Evolutionary conservation across 208 protist genomes (phyloP).

Genomic region (Tritrichomonas musculus): DNA sequence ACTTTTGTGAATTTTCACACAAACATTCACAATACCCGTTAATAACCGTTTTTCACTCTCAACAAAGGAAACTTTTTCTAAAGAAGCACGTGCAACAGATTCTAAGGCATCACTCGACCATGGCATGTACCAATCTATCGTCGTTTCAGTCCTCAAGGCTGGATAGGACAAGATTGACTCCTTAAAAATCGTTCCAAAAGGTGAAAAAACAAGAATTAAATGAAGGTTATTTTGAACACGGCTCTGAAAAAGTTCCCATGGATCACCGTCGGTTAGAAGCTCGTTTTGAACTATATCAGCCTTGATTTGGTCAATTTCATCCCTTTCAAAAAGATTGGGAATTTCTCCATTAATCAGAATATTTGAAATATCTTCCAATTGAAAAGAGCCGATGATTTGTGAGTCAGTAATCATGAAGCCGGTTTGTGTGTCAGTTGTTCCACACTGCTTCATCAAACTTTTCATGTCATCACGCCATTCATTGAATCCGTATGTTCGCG

Average conservation of each 20-base stretch:
- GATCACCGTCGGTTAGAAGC: slow-evolving; percentile 69
- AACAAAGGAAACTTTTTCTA: slow-evolving; percentile 63
- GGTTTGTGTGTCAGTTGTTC: slow-evolving; percentile 74
- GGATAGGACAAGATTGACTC: slow-evolving; percentile 88
- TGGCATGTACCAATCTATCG: slow-evolving; percentile 93
- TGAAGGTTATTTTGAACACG: slow-evolving; percentile 80
- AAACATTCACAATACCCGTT: slow-evolving; percentile 37
- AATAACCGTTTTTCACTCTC: slow-evolving; percentile 25
- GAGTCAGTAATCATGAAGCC: slow-evolving; percentile 84
- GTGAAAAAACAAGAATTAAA: slow-evolving; percentile 91
- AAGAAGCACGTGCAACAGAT: slow-evolving; percentile 71
- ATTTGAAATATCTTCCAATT: slow-evolving; percentile 92
- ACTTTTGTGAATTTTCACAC: slow-evolving; percentile 55
- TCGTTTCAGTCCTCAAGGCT: slow-evolving; percentile 86
- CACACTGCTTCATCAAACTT: slow-evolving; percentile 55
- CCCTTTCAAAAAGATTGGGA: slow-evolving; percentile 82
- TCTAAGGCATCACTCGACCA: slow-evolving; percentile 91
- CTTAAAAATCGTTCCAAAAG: slow-evolving; percentile 82
- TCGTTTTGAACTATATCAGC: slow-evolving; percentile 53
- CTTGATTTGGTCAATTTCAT: slow-evolving; percentile 63
- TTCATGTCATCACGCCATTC: slow-evolving; percentile 51
- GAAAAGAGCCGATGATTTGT: slow-evolving; percentile 80
- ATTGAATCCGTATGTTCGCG: slow-evolving; percentile 68
- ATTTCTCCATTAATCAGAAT: slow-evolving; percentile 89
- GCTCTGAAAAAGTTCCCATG: slow-evolving; percentile 89